Base-by-base conservation (phyloP, 345 rosid species). In the Eucalyptus guilfoylei region DNA sequence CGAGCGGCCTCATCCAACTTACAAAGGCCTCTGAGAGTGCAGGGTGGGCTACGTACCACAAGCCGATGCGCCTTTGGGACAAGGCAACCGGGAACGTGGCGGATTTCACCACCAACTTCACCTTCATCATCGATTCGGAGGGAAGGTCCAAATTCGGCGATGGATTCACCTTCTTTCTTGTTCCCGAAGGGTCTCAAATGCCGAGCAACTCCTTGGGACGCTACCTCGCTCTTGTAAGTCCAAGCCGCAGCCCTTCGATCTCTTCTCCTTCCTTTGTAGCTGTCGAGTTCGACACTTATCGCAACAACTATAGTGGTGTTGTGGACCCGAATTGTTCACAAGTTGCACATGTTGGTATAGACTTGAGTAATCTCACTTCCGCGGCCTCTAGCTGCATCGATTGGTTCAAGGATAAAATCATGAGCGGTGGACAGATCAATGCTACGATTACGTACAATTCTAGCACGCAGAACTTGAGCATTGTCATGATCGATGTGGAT, bases 151-250 rank as follows among this genome's bases (percentile, higher is more conserved):
- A 1, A 0, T 45, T 55, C 13, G 88, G 80, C 4, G 92, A 90
- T 83, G 93, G 92, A 17, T 2, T 92, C 32, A 49, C 91, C 21
- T 90, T 92, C 87, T 92, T 92, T 49, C n/a, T 92, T 80, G 69
- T 26, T 5, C 87, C 90, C 4, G 17, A 87, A 8, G 90, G 88
- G 5, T 86, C 87, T 28, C 10, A 45, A 69, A 23, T 81, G 5
- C 54, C 83, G 0, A 6, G 10, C 34, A 1, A 16, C 23, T 44
- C 45, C 6, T 0, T 1, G 12, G 92, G 89, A 9, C 80, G 54
- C 21, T 5, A 69, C 42, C 85, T 91, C 7, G 88, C 11, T n/a
- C 89, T 89, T 5, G 2, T 40, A 67, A 52, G 24, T 26, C 85
- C 55, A 26, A 52, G 8, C 54, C 34, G 13, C 28, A n/a, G 1